Base-by-base conservation (phyloP, 768 basidiomycete genomes). In the Lentinus tigrinus region DNA sequence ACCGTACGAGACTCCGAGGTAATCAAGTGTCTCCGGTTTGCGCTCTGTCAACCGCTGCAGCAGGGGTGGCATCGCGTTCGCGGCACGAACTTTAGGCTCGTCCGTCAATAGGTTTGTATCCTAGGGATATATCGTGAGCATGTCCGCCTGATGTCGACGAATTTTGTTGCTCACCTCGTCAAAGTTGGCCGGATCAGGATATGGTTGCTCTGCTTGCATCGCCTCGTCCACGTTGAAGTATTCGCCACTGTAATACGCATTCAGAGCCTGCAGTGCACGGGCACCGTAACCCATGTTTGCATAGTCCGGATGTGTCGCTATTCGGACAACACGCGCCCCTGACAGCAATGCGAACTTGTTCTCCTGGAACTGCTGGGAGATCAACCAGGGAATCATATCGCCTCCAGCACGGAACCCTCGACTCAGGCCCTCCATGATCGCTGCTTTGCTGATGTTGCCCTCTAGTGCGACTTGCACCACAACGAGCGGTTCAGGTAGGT, bases 361-460 rank as follows among this genome's bases (percentile, higher is more conserved):
- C 72, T 99, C 97, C 76, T 97, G 94, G 79, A 92, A 99, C 78
- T 98, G 87, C 71, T 95, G 93, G 43, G 91, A 86, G 46, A 99
- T 77, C 24, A 97, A 78, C 96, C 97, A 99, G 0, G 97, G 97
- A 58, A 99, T 97, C 85, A 99, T 87, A 75, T 99, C 97, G 1
- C 97, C 97, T 0, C 93, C 89, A 2, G 91, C 89, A 55, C 93
- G 81, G 67, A 88, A 77, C 13, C 96, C 96, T 42, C 94, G 80
- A 31, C 86, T 84, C 14, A 98, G 69, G 26, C 91, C 90, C 58
- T 95, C 94, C 78, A 96, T 74, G 58, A 99, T 93, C 37, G 82
- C 85, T 54, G 86, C 83, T 72, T 85, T 88, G 64, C 88, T 89
- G 59, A 99, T 94, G 62, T 88, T 88, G 7, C 97, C 97, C 74